Base-by-base conservation (phyloP, 2,329 filamentous ascomycete species). In the Ascochyta lentis region DNA sequence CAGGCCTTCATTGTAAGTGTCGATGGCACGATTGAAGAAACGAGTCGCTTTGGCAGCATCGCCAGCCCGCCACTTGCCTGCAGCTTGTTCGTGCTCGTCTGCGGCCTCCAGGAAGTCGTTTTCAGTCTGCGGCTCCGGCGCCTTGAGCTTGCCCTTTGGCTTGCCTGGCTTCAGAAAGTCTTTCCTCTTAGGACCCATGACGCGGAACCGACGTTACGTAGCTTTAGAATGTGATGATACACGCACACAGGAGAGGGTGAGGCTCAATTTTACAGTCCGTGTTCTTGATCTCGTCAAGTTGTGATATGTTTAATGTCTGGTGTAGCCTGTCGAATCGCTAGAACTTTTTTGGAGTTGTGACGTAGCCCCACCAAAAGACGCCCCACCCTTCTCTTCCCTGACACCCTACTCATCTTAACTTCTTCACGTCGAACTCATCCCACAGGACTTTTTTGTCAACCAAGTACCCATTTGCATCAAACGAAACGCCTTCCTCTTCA, bases 41-140 rank as follows among this genome's bases (percentile, higher is more conserved):
- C 86, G 79, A 60, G 81, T 80, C 4, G 84, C 83, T 66, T 91
- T 91, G 44, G 80, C 83, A 19, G 86, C 82, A 70, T 92, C 89
- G 22, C 89, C 89, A 34, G 83, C 87, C 45, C 88, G 81, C 86
- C 88, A 90, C 81, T 92, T 92, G 59, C 89, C 87, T 6, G 87
- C 89, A 5, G 86, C 86, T 72, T 90, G 86, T 75, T 92, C 89
- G 56, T 86, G 81, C 29, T 87, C 84, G 49, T 90, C 88, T 10
- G 87, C 89, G 23, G 82, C 84, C 58, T 85, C 86, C 48, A 89
- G 80, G 65, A 85, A 91, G 60, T 90, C 88, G 76, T 90, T 87
- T 47, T 85, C 85, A 1, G 84, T 85, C 53, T 84, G 80, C 5
- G 87, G 84, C 16, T 77, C 78, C 77, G 87, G 65, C 31, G 61